Conservation (phyloP, 1,284 basidiomycete species). For the Nidula niveotomentosa region DNA sequence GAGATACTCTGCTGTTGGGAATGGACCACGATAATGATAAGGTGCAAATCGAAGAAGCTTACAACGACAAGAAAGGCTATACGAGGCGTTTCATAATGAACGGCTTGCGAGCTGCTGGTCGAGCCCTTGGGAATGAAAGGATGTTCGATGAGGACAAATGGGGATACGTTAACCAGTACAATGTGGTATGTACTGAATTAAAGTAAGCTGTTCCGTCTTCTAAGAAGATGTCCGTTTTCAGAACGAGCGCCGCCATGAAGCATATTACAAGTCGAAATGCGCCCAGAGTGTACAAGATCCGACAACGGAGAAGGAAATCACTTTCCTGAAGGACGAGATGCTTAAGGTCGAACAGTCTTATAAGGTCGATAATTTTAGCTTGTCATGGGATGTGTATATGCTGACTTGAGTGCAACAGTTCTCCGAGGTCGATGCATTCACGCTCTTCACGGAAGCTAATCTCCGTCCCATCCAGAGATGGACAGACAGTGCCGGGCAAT, state of each 20-base stretch:
- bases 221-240: constrained; percentile 9
- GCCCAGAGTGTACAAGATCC: constrained; percentile 63
- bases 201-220: constrained; percentile 1
- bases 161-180: constrained; percentile 83
- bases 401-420: constrained; percentile 50
- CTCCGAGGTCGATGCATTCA: constrained; percentile 72
- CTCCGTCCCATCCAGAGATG: constrained; percentile 88
- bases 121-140: constrained; percentile 57
- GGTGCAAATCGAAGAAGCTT: constrained; percentile 72
- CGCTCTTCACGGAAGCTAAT: constrained; percentile 76
- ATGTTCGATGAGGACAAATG: constrained; percentile 72
- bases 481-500: constrained; percentile 74
- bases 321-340: constrained; percentile 72
- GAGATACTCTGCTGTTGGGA: constrained; percentile 78
- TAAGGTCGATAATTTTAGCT: constrained; percentile 56
- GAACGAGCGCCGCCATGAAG: constrained; percentile 68
- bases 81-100: constrained; percentile 91
- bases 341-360: constrained; percentile 87
- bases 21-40: constrained; percentile 83
- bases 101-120: constrained; percentile 70
- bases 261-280: constrained; percentile 76
- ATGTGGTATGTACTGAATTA: constrained; percentile 58
- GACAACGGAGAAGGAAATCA: constrained; percentile 35
- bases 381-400: too few species aligned
- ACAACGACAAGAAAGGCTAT: constrained; percentile 80